Evolutionary conservation across 1,284 basidiomycete species (phyloP).

Genomic region (Ustanciosporium gigantosporum): DNA sequence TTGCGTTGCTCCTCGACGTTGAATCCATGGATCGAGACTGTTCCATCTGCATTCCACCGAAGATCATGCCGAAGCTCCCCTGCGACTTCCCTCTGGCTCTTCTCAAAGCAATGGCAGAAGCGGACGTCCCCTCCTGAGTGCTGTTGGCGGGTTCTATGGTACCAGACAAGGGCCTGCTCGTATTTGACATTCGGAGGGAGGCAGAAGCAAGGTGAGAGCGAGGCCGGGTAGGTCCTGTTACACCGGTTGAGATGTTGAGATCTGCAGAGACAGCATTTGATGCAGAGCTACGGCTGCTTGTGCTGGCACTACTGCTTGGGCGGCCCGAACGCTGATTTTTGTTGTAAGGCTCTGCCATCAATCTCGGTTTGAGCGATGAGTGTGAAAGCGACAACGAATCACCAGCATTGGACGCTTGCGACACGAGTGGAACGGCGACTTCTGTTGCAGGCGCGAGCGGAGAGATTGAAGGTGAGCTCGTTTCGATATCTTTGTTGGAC

Average conservation of each 20-base stretch:
- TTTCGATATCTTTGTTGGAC: no score
- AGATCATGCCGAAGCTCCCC: not conserved
- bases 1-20: no score
- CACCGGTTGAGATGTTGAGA: not conserved
- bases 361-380: conserved; percentile 8
- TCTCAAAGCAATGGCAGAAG: conserved; percentile 12
- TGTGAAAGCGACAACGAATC: no score
- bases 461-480: no score
- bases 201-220: conserved; percentile 12
- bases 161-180: conserved; percentile 3
- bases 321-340: conserved; percentile 14
- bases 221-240: conserved; percentile 9
- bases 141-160: not conserved
- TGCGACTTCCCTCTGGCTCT: conserved; percentile 13
- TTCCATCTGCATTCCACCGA: conserved; percentile 9
- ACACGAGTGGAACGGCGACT: no score
- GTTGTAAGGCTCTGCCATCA: conserved; percentile 24
- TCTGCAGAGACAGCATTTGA: conserved; percentile 5
- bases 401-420: no score
- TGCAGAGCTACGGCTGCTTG: conserved; percentile 12
- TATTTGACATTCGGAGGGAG: conserved; percentile 10
- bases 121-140: not conserved
- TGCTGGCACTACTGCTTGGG: conserved; percentile 21
- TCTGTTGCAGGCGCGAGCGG: no score
- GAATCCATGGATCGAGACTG: conserved; percentile 14